Conservation (phyloP, 2,329 filamentous ascomycete genomes). For the Coniochaeta ligniaria region DNA sequence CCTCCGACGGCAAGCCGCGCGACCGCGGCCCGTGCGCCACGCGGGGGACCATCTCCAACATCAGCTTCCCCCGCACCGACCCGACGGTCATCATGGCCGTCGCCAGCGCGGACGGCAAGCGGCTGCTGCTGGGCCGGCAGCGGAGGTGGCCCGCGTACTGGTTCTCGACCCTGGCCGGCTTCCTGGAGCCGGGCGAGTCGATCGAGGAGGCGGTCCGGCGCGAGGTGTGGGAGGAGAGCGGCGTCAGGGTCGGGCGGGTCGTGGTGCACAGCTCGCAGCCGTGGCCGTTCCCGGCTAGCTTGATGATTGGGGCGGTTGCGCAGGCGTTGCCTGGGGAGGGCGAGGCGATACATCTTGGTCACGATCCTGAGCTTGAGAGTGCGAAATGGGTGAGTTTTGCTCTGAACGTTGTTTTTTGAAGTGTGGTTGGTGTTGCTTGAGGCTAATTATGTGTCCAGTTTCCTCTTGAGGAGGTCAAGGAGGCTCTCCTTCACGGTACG, state of each 20-base stretch:
- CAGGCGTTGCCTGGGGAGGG: slow-evolving; percentile 70
- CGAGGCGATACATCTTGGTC: slow-evolving; percentile 73
- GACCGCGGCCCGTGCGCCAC: slow-evolving; percentile 69
- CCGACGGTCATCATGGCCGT: slow-evolving; percentile 94
- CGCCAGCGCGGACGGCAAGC: slow-evolving; percentile 69
- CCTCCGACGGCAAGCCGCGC: slow-evolving; percentile 25
- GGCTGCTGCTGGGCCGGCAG: slow-evolving; percentile 76
- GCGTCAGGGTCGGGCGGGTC: slow-evolving; percentile 68
- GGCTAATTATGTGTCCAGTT: slow-evolving; percentile 39
- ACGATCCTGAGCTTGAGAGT: slow-evolving; percentile 86
- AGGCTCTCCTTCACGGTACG: slow-evolving; percentile 62
- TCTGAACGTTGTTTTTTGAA: background rate
- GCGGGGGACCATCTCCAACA: slow-evolving; percentile 78
- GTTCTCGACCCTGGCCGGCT: slow-evolving; percentile 86
- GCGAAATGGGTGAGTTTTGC: slow-evolving; percentile 58
- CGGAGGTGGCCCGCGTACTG: slow-evolving; percentile 76
- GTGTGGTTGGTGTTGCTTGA: background rate
- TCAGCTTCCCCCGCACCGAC: slow-evolving; percentile 87
- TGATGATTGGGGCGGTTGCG: slow-evolving; percentile 84
- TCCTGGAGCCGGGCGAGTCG: slow-evolving; percentile 78
- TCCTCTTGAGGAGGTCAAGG: slow-evolving; percentile 67
- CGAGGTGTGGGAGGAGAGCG: slow-evolving; percentile 82
- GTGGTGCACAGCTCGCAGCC: slow-evolving; percentile 79
- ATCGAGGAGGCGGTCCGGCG: slow-evolving; percentile 78
- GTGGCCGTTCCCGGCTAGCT: slow-evolving; percentile 77